Evolutionary conservation across 2,329 filamentous ascomycete species (phyloP), one percentile per base, ranked within the genome.

Genomic region (Chrysosphaeria jannelii): DNA sequence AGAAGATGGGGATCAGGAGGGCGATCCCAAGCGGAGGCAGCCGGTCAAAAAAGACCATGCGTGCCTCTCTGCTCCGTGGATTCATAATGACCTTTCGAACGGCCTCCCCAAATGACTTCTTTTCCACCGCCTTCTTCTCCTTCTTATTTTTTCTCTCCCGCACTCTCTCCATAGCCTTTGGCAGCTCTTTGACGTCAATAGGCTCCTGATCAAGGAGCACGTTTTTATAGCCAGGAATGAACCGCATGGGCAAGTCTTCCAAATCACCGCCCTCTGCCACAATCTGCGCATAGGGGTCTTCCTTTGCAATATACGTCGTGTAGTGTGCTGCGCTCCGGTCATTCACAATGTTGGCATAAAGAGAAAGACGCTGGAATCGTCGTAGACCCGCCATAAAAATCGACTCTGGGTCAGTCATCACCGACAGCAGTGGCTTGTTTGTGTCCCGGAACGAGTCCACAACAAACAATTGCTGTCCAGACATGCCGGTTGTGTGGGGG

Each of bases 261-360:
- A 70, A 38, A 31, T 78, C 53, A 26, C 26, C 25, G 22, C 26
- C 30, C 3, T 23, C 22, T 10, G 26, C 19, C 3, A n/a, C 14
- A 8, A 26, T 21, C 14, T 26, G 25, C 1, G 53, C 53, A 37
- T 64, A 93, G 0, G 78, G 79, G 35, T 93, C 74, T 1, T 55
- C 70, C 35, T 64, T 65, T 13, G 66, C 55, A 21, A 91, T 75
- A 11, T 52, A 54, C 0, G 76, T 74, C 0, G 81, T 91, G 40
- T 81, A 90, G 44, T 72, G 75, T 1, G 68, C 61, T 4, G 75
- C 74, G 21, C 62, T 74, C 25, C 65, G 54, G 45, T 93, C 81
- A 41, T 91, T 90, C 37, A 71, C 48, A 22, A 89, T 65, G 38
- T 93, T 93, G 20, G 69, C 56, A 41, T 93, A 93, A 2, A 89